These are phyloP conservation scores for Fusarium proliferatum DNA, from an alignment of 2,329 filamentous ascomycete species.

Conservation along the genomic window DNA sequence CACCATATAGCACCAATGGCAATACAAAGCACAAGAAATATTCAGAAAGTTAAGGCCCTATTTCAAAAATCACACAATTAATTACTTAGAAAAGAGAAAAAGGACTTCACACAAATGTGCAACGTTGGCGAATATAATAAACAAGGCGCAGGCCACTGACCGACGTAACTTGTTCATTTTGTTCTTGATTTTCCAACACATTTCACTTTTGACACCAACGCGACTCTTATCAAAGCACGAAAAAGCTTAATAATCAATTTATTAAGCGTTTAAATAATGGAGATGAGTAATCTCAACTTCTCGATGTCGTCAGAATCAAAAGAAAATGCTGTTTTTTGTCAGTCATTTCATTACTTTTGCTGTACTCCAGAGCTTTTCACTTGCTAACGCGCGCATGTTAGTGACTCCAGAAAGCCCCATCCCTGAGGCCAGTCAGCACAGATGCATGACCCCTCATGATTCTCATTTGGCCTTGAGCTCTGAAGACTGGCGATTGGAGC, in stretches of 20 bases:
- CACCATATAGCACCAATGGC: too few relatives aligned
- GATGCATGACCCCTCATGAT: neutral
- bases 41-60: neutral
- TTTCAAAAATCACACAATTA: neutral
- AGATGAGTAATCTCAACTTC: neutral
- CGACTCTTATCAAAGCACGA: neutral
- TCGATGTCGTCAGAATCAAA: neutral
- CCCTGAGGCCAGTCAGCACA: neutral
- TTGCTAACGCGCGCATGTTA: neutral
- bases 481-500: neutral
- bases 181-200: too few relatives aligned
- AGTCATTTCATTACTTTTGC: neutral
- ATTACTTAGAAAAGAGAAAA: neutral
- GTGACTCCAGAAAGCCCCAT: neutral
- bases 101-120: neutral
- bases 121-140: too few relatives aligned
- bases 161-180: neutral
- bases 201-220: neutral
- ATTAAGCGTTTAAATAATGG: fast-evolving
- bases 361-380: neutral
- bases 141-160: neutral
- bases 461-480: neutral
- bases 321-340: neutral
- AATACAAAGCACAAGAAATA: too few relatives aligned
- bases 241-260: too few relatives aligned